Conservation (phyloP, 2,329 filamentous ascomycete species). For the Ceratocystis harringtonii region DNA sequence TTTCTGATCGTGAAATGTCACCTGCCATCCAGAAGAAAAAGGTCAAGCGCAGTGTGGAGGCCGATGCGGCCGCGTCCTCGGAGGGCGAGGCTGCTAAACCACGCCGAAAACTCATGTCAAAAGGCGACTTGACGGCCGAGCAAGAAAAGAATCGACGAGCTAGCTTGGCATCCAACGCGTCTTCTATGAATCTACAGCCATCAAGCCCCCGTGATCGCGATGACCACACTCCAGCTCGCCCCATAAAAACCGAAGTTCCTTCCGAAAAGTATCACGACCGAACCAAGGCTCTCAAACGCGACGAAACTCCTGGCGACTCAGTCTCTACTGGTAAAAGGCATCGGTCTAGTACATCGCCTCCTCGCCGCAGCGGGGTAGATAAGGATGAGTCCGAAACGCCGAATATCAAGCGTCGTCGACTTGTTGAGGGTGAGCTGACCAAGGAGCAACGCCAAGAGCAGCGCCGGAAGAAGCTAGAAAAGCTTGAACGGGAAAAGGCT, state of each 20-base stretch:
- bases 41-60: constrained; percentile 35
- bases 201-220: constrained; percentile 36
- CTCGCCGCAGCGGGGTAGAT: constrained; percentile 33
- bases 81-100: constrained; percentile 45
- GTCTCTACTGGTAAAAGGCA: constrained; percentile 43
- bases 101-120: constrained; percentile 47
- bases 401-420: constrained; percentile 43
- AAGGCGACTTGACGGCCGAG: constrained; percentile 44
- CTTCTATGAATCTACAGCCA: constrained; percentile 31
- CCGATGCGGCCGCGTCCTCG: constrained; percentile 40
- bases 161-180: constrained; percentile 42
- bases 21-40: constrained; percentile 37
- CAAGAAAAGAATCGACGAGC: constrained; percentile 43
- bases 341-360: constrained; percentile 43
- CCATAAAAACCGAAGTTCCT: constrained; percentile 27
- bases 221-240: constrained; percentile 34
- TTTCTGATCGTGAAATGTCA: constrained; percentile 39
- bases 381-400: constrained; percentile 39
- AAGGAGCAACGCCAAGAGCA: constrained; percentile 26
- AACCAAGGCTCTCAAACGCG: constrained; percentile 45
- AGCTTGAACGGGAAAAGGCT: constrained; percentile 15
- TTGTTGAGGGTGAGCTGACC: constrained; percentile 34
- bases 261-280: constrained; percentile 39
- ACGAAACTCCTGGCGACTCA: constrained; percentile 39
- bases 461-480: constrained; percentile 7